Conservation (phyloP, 2,329 filamentous ascomycete genomes). For the Colletotrichum neosansevieriae region DNA sequence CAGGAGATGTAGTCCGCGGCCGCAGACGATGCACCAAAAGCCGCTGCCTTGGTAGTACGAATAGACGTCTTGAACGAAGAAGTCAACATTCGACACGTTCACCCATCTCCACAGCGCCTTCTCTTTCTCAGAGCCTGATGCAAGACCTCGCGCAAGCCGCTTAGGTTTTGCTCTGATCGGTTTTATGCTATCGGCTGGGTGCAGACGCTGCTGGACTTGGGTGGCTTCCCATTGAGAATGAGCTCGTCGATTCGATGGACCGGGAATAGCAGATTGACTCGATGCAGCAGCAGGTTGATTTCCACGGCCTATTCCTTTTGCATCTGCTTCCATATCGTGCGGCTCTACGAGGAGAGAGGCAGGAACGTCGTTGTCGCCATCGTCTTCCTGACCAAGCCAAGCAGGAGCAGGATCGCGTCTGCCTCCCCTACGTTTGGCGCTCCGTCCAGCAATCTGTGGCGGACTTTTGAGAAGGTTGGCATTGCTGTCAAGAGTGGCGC, state of each 20-base stretch:
- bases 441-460: not conserved
- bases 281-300: not conserved
- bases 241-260: constrained; percentile 57
- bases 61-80: constrained; percentile 87
- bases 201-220: constrained; percentile 64
- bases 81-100: constrained; percentile 89
- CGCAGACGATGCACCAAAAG: constrained; percentile 85
- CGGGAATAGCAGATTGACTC: constrained; percentile 49
- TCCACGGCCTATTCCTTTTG: not conserved
- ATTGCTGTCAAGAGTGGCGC: constrained; percentile 55
- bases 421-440: not conserved
- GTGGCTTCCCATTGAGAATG: constrained; percentile 67
- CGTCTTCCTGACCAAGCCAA: constrained; percentile 58
- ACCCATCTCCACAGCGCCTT: constrained; percentile 94
- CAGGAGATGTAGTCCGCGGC: constrained; percentile 78
- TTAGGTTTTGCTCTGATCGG: constrained; percentile 44
- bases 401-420: constrained; percentile 42
- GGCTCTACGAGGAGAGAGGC: constrained; percentile 72
- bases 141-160: constrained; percentile 46
- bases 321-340: constrained; percentile 44
- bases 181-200: constrained; percentile 52
- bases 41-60: constrained; percentile 87
- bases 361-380: constrained; percentile 71
- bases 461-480: constrained; percentile 42
- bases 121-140: constrained; percentile 66